phyloP scores from a whole-genome alignment of 768 basidiomycete genomes.

The Tylopilus intermedius region DNA sequence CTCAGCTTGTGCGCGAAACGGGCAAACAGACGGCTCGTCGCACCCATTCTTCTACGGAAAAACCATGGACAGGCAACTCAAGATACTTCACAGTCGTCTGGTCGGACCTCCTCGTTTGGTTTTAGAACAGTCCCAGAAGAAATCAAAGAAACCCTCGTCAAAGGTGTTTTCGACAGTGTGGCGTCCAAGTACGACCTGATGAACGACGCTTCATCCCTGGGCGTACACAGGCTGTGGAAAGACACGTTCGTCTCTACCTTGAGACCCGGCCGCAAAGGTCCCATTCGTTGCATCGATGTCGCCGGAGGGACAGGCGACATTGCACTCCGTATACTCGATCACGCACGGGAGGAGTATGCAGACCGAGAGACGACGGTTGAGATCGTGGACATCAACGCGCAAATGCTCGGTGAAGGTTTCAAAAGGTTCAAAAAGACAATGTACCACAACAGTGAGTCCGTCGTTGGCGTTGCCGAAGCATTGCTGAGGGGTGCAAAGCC shows the following conservation, averaged over 20 bases:
- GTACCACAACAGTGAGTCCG: conserved; percentile 86
- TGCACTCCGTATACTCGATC: conserved; percentile 87
- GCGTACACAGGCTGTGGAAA: conserved; percentile 96
- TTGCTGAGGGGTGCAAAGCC: conserved; percentile 42
- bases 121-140: conserved; percentile 86
- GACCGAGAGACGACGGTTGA: conserved; percentile 88
- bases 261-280: conserved; percentile 70
- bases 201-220: conserved; percentile 99
- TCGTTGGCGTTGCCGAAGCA: not conserved
- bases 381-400: conserved; percentile 89
- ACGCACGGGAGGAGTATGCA: conserved; percentile 81
- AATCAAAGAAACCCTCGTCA: conserved; percentile 84
- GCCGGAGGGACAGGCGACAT: conserved; percentile 99
- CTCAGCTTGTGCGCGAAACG: conserved; percentile 15
- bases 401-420: conserved; percentile 92
- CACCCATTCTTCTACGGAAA: conserved; percentile 13
- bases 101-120: conserved; percentile 80
- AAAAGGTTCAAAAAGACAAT: conserved; percentile 93
- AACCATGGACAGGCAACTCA: conserved; percentile 19
- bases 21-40: conserved; percentile 6
- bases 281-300: conserved; percentile 84
- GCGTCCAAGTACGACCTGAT: conserved; percentile 94
- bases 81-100: conserved; percentile 14
- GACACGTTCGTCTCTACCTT: conserved; percentile 77
- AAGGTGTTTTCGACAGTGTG: conserved; percentile 91